phyloP scores from a whole-genome alignment of 2,329 filamentous ascomycete species.

The Cytospora chrysosperma region DNA sequence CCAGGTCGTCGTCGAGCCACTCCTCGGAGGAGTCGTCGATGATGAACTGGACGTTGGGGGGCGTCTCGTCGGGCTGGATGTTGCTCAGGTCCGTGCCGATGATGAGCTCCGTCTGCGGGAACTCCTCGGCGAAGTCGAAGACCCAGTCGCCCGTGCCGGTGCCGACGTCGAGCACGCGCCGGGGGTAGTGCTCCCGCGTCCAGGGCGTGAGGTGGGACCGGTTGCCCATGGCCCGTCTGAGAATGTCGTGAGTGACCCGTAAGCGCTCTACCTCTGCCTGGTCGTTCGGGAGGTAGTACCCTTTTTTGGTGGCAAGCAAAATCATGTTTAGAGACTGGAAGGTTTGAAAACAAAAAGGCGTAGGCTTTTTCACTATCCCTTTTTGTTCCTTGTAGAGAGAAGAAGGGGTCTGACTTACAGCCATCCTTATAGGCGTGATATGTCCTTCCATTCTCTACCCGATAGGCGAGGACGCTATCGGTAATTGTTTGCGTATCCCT shows the following conservation, averaged over 20 bases:
- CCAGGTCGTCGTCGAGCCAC: conserved; percentile 55
- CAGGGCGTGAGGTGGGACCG: conserved; percentile 35
- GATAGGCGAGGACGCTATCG: conserved; percentile 21
- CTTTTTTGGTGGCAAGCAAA: conserved; percentile 24
- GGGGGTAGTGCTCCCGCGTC: conserved; percentile 29
- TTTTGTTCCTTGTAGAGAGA: background rate
- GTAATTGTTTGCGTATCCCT: conserved; percentile 20
- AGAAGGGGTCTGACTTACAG: conserved; percentile 6
- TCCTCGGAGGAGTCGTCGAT: conserved; percentile 63
- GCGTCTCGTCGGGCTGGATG: conserved; percentile 64
- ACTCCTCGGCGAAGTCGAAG: conserved; percentile 64
- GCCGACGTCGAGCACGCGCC: conserved; percentile 39
- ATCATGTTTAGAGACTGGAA: background rate
- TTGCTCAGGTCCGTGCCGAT: conserved; percentile 67
- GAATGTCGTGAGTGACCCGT: conserved; percentile 34
- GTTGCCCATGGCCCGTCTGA: conserved; percentile 33
- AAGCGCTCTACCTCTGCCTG: conserved; percentile 33
- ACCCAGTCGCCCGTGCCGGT: conserved; percentile 64
- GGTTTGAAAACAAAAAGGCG: background rate
- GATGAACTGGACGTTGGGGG: conserved; percentile 71
- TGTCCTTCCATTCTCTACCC: conserved; percentile 23
- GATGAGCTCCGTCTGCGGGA: conserved; percentile 54
- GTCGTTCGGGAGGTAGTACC: conserved; percentile 39
- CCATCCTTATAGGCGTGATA: conserved; percentile 24
- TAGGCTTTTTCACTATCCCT: background rate